phyloP scores from a whole-genome alignment of 202 grass and related monocot genomes.

The Eragrostis tef region DNA sequence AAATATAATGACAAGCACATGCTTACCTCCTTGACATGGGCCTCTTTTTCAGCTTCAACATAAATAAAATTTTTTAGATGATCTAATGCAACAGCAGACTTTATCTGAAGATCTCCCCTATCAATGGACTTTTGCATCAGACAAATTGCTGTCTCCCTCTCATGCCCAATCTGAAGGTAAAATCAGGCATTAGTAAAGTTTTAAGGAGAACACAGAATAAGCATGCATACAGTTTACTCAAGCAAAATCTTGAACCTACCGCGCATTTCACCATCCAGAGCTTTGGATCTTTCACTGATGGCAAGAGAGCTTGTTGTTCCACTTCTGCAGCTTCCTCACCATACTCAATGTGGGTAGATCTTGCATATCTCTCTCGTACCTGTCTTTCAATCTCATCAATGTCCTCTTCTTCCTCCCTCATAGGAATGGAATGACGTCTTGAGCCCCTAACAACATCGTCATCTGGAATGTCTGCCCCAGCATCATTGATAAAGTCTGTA shows the following conservation, averaged over 20 bases:
- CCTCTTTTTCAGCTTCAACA: conserved; percentile 95
- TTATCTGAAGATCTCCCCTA: conserved; percentile 82
- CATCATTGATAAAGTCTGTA: conserved; percentile 93
- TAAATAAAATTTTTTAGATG: conserved; percentile 99
- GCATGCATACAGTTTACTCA: conserved; percentile 12
- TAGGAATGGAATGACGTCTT: conserved; percentile 68
- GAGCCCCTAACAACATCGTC: conserved; percentile 64
- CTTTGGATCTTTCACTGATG: conserved; percentile 97
- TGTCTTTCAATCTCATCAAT: conserved; percentile 94
- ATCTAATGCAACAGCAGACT: conserved; percentile 85
- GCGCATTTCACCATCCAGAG: conserved; percentile 99
- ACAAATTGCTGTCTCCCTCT: conserved; percentile 83
- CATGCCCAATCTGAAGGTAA: conserved; percentile 87
- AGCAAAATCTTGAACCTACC: conserved; percentile 52
- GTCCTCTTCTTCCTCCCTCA: conserved; percentile 94
- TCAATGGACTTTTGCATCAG: conserved; percentile 98
- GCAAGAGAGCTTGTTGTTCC: conserved; percentile 91
- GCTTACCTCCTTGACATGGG: conserved; percentile 93
- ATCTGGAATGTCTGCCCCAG: conserved; percentile 75
- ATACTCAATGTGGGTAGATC: conserved; percentile 83
- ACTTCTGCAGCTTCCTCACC: conserved; percentile 90
- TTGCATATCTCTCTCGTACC: conserved; percentile 87
- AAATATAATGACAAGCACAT: conserved; percentile 37
- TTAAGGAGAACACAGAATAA: conserved; percentile 8
- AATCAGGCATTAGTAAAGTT: conserved; percentile 41